phyloP scores from a whole-genome alignment of 140 eudicot genomes.

The Anethum foeniculum region DNA sequence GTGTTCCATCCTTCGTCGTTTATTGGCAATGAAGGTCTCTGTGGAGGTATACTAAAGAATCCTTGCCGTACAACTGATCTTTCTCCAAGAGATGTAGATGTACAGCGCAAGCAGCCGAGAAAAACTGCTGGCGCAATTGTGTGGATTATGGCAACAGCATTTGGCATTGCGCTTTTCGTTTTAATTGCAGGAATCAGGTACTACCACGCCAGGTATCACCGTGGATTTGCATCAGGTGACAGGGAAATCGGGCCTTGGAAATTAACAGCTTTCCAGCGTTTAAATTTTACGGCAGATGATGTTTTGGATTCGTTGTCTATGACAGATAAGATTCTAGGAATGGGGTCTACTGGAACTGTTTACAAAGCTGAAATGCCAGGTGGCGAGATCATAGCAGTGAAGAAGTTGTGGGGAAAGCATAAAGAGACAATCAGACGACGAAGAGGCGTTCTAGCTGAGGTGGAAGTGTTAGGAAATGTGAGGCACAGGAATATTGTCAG shows the following conservation, averaged over 20 bases:
- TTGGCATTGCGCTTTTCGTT: slow-evolving; percentile 59
- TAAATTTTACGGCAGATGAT: slow-evolving; percentile 84
- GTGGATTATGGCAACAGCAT: slow-evolving; percentile 82
- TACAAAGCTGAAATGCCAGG: slow-evolving; percentile 94
- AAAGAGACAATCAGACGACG: slow-evolving; percentile 58
- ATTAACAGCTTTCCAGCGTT: slow-evolving; percentile 81
- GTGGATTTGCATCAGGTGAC: slow-evolving; percentile 25
- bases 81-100: slow-evolving; percentile 24
- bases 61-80: slow-evolving; percentile 40
- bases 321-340: slow-evolving; percentile 74
- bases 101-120: slow-evolving; percentile 31
- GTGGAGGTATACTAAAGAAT: slow-evolving; percentile 47
- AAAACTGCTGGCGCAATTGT: slow-evolving; percentile 64
- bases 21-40: slow-evolving; percentile 67
- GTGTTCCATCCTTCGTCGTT: slow-evolving; percentile 80
- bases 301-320: slow-evolving; percentile 61
- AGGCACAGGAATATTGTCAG: slow-evolving; percentile 88
- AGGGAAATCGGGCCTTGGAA: slow-evolving; percentile 85
- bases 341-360: slow-evolving; percentile 93
- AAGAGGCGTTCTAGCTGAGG: slow-evolving; percentile 93
- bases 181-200: slow-evolving; percentile 71
- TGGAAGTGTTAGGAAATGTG: slow-evolving; percentile 83
- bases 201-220: slow-evolving; percentile 44
- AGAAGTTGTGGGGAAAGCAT: slow-evolving; percentile 86
- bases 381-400: slow-evolving; percentile 95